Evolutionary conservation across 345 rosid genomes (phyloP), one percentile per base, ranked within the genome.

Genomic region (Rhodamnia argentea): DNA sequence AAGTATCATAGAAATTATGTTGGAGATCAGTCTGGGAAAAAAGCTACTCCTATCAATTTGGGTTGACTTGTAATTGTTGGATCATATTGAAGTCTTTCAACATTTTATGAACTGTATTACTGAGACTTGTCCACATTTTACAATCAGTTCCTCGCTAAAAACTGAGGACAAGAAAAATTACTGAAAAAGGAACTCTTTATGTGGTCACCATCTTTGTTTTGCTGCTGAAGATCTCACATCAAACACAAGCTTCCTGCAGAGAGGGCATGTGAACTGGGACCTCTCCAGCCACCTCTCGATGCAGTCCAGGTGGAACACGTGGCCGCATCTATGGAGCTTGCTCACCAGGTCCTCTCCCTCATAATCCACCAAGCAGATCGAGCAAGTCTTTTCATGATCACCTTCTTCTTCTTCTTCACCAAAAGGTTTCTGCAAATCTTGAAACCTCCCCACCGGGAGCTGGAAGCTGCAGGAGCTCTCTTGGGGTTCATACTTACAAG

Each of bases 251-350:
- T 92, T 88, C 86, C 98, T 87, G 88, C 99, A 95, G 56, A 96
- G 95, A 23, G 99, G 98, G 87, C 99, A 95, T 56, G 98, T 96
- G 87, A 93, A 91, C 54, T 91, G 91, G 57, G 87, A 89, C 50
- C 89, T 89, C 12, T 93, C 92, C 9, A 93, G 59, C 98, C 99
- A 96, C 60, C 88, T 87, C 29, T 92, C 91, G 16, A 94, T 93
- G 91, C 98, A 96, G 27, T 90, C 86, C 76, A 82, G 57, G 70
- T 96, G 99, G 89, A 95, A 95, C 56, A 93, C 88, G 81, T 94
- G 98, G n/a, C 88, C 83, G n/a, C 99, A 94, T 85, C 92, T 91
- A 0, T 88, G 86, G 40, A 94, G 90, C 87, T 90, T 88, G 87
- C 93, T 93, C 86, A 92, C 95, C 11, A 26, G 86, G n/a, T 92